phyloP scores from a whole-genome alignment of 441 rosid species.

The Melastoma candidum region DNA sequence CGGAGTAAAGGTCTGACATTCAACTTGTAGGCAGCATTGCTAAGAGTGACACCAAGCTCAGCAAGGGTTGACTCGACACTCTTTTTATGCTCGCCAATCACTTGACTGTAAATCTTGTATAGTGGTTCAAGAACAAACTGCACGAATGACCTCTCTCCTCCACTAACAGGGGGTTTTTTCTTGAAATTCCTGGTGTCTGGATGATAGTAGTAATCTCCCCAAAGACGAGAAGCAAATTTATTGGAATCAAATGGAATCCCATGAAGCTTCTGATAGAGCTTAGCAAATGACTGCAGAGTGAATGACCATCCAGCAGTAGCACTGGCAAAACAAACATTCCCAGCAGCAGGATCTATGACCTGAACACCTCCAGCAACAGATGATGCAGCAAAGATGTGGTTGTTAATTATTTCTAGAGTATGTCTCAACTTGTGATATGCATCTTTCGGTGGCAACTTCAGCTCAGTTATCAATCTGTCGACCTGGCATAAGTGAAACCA shows the following conservation, averaged over 20 bases:
- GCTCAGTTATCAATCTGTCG: conserved; percentile 90
- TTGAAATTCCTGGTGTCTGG: conserved; percentile 59
- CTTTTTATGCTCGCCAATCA: conserved; percentile 95
- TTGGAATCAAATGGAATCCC: conserved; percentile 85
- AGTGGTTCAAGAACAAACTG: conserved; percentile 93
- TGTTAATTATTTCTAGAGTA: conserved; percentile 84
- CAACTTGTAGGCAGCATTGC: conserved; percentile 80
- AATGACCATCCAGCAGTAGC: conserved; percentile 97
- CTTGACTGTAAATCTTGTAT: conserved; percentile 96
- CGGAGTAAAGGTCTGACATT: conserved; percentile 88
- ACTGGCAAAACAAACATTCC: conserved; percentile 94
- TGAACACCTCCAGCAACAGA: conserved; percentile 80
- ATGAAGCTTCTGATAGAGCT: conserved; percentile 78
- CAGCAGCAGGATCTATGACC: conserved; percentile 79
- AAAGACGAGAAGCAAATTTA: conserved; percentile 79
- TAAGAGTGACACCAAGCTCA: conserved; percentile 86
- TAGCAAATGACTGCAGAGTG: conserved; percentile 95
- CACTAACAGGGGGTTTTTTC: conserved; percentile 72
- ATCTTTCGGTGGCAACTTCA: conserved; percentile 92
- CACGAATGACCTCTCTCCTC: conserved; percentile 90
- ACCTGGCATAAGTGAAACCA: conserved; percentile 36
- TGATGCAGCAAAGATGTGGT: conserved; percentile 78
- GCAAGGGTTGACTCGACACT: conserved; percentile 93
- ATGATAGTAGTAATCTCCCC: conserved; percentile 90
- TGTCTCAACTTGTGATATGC: conserved; percentile 95